Conservation (phyloP, 2,329 filamentous ascomycete species). For the Aspergillus costaricaensis region DNA sequence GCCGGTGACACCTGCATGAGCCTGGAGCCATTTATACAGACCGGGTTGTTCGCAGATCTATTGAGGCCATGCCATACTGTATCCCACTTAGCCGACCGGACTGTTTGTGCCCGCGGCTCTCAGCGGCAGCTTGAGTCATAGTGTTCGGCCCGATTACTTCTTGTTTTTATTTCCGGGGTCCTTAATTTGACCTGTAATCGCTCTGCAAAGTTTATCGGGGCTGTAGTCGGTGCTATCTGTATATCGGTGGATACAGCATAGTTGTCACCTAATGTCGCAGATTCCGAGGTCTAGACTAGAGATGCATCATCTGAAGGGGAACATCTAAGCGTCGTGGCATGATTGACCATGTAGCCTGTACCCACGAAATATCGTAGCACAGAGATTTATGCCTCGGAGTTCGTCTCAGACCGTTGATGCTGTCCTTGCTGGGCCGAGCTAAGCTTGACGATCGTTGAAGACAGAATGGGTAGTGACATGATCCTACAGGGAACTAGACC, state of each 20-base stretch:
- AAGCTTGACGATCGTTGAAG: neutral
- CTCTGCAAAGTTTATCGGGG: neutral
- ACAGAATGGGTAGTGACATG: neutral
- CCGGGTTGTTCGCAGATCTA: constrained; percentile 9
- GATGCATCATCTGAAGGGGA: neutral
- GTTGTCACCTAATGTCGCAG: neutral
- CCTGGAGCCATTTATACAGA: constrained; percentile 12
- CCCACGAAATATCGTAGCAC: neutral
- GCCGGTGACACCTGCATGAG: constrained; percentile 17
- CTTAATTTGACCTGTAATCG: neutral
- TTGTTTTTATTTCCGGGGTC: constrained; percentile 7
- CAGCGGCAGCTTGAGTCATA: neutral
- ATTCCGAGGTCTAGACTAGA: neutral
- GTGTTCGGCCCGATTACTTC: neutral
- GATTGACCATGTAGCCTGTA: no score
- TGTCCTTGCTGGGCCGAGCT: neutral
- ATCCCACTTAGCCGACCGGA: constrained; percentile 5
- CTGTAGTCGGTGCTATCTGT: neutral
- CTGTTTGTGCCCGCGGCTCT: neutral
- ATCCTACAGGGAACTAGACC: neutral
- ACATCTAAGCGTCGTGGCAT: no score
- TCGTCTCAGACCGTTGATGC: neutral
- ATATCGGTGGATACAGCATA: neutral
- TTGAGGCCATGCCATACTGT: constrained; percentile 12
- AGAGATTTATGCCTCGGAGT: neutral